These are phyloP conservation scores for Rhizopogon rudus DNA, from an alignment of 768 basidiomycete genomes.

Conservation along the genomic window DNA sequence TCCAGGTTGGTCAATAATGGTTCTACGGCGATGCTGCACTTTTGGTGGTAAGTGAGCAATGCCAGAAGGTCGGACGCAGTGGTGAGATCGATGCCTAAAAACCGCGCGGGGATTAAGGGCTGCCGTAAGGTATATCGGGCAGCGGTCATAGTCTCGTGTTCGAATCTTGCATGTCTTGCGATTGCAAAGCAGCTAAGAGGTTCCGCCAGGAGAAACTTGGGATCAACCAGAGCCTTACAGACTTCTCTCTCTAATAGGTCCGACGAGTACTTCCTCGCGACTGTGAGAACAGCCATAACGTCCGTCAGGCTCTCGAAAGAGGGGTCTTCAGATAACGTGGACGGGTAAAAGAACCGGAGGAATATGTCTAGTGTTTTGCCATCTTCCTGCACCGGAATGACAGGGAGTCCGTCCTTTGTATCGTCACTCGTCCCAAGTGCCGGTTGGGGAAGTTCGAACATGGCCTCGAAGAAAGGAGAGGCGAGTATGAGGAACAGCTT, in stretches of 20 bases:
- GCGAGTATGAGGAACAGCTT: conserved; percentile 19
- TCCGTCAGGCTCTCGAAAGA: neutral
- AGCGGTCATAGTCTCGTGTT: conserved; percentile 16
- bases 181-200: conserved; percentile 24
- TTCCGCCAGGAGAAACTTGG: conserved; percentile 7
- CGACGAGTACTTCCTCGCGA: conserved; percentile 39
- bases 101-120: conserved; percentile 12
- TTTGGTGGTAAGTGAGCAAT: conserved; percentile 8
- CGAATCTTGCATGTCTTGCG: conserved; percentile 15
- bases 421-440: neutral
- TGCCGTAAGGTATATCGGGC: conserved; percentile 17
- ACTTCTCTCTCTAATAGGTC: conserved; percentile 24
- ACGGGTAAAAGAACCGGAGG: conserved; percentile 12
- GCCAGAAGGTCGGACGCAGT: conserved; percentile 14
- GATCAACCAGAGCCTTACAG: conserved; percentile 9
- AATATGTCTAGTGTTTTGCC: conserved; percentile 10
- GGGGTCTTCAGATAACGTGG: neutral
- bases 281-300: conserved; percentile 18
- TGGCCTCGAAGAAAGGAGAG: conserved; percentile 11
- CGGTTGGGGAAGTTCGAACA: conserved; percentile 1
- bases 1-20: neutral
- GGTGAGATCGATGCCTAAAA: conserved; percentile 17
- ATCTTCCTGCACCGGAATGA: conserved; percentile 6
- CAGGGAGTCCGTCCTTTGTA: neutral
- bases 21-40: neutral